Evolutionary conservation across 1,284 basidiomycete genomes (phyloP), one percentile per base, ranked within the genome.

Genomic region (Trichosporon inkin): DNA sequence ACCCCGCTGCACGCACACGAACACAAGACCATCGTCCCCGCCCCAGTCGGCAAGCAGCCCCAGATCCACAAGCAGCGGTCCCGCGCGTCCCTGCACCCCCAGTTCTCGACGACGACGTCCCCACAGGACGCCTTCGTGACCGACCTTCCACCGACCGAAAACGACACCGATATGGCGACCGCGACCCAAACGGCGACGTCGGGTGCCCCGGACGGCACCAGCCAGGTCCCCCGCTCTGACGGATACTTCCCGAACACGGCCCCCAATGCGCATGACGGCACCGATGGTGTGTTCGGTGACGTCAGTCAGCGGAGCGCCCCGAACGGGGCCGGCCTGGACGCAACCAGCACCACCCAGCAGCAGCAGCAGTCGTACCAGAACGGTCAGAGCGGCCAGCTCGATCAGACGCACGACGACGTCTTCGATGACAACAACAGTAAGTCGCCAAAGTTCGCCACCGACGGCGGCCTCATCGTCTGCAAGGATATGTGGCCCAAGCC

Each of bases 261-360:
- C 58, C 17, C 61, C 58, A 17, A 11, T 52, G 17, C n/a, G 51
- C 57, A 36, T 58, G 38, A 58, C 36, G 56, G 57, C 53, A n/a
- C 52, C 17, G 57, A 63, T 19, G 28, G 28, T 32, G 28, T 32
- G 28, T 32, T 32, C 28, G 28, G 28, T 32, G 28, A 32, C 28
- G 28, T 32, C 28, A 32, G 28, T 32, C 28, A 32, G 28, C 28
- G 28, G 5, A 32, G 28, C 8, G 28, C 5, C 28, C 28, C 28
- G 28, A 32, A 32, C 28, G 28, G 28, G 41, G 6, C 35, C 17
- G 13, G 14, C 24, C 53, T 13, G 24, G 22, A 54, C 36, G 37
- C 22, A n/a, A 54, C 36, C 53, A 35, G 10, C 53, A 54, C 60
- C 19, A 61, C 36, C 38, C 19, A 39, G 35, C 38, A 39, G 24